These are phyloP conservation scores for Sporothrix luriei DNA, from an alignment of 2,329 filamentous ascomycete genomes.

Conservation along the genomic window DNA sequence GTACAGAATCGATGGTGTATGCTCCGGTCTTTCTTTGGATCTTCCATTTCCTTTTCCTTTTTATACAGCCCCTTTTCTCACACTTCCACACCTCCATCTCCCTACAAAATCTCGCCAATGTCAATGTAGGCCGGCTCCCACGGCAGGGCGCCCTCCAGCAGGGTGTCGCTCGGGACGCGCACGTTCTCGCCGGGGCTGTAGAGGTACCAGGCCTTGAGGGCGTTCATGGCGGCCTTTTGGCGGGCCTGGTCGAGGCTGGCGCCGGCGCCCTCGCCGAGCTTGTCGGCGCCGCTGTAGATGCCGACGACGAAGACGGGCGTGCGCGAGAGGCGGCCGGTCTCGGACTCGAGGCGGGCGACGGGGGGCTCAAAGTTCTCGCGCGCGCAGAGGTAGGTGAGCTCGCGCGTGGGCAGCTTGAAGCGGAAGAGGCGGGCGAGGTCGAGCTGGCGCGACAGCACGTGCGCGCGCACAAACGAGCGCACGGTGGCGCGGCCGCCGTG, in stretches of 20 bases:
- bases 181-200: slow-evolving; percentile 75
- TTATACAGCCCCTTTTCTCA: slow-evolving; percentile 14
- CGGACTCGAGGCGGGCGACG: slow-evolving; percentile 81
- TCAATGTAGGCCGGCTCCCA: slow-evolving; percentile 72
- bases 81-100: background rate
- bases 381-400: slow-evolving; percentile 79
- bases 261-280: slow-evolving; percentile 87
- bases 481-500: slow-evolving; percentile 78
- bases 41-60: slow-evolving; percentile 10
- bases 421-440: slow-evolving; percentile 77
- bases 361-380: slow-evolving; percentile 88
- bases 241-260: slow-evolving; percentile 76
- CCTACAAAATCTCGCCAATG: slow-evolving; percentile 67
- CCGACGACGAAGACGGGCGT: slow-evolving; percentile 92
- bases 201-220: slow-evolving; percentile 93
- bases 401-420: slow-evolving; percentile 80
- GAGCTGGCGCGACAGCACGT: slow-evolving; percentile 79
- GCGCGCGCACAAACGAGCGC: slow-evolving; percentile 78
- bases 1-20: slow-evolving; percentile 27
- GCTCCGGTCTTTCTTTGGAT: slow-evolving; percentile 7
- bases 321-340: slow-evolving; percentile 83
- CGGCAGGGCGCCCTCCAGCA: slow-evolving; percentile 60
- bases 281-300: slow-evolving; percentile 87
- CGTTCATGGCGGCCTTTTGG: slow-evolving; percentile 76
- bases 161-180: slow-evolving; percentile 69